Base-by-base conservation (phyloP, 352 stramenopile genomes). In the Globisporangium acanthophoron region DNA sequence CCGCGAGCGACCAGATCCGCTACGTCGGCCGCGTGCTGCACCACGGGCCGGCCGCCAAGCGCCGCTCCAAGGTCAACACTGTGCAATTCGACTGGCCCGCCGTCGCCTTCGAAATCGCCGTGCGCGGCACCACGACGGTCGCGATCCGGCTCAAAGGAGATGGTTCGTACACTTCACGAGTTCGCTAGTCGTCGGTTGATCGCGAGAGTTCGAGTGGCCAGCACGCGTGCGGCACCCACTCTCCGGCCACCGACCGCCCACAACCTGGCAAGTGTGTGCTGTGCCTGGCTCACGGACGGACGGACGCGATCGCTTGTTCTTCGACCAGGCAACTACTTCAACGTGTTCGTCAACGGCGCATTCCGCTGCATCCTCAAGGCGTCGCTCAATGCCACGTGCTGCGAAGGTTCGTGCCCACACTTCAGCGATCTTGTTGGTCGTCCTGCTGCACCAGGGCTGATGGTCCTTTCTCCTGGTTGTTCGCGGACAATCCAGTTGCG, bases 41-140 rank as follows among this genome's bases (percentile, higher is more conserved):
- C 68, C 80, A 93, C 66, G 83, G 80, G 27, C 64, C 78, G 39
- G 63, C 71, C 35, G 73, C 76, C 5, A 50, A 69, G 20, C 82
- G 82, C 51, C 84, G 81, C 52, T 86, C 82, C 18, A 94, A 94
- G 67, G 80, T 92, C 52, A 94, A 93, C 67, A 86, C 76, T 15
- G 84, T 90, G 69, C 83, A 94, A 60, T 94, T 94, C 60, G 85
- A 94, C 67, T 94, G 85, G 85, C 69, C 83, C 0, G 83, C 68
- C 45, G 85, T 85, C 41, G 69, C 70, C 27, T 86, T 93, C 45
- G 70, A 80, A 59, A 71, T 94, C 52, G 69, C 67, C 12, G 83
- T 91, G 54, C 68, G 61, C 54, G 66, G 71, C 61, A 85, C 83
- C 9, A 73, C 54, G 37, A 74, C 64, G n/a, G 78, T 94, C 16